Evolutionary conservation across 495 filamentous ascomycete species (phyloP), one percentile per base, ranked within the genome.

Genomic region (Emericellopsis terricola): DNA sequence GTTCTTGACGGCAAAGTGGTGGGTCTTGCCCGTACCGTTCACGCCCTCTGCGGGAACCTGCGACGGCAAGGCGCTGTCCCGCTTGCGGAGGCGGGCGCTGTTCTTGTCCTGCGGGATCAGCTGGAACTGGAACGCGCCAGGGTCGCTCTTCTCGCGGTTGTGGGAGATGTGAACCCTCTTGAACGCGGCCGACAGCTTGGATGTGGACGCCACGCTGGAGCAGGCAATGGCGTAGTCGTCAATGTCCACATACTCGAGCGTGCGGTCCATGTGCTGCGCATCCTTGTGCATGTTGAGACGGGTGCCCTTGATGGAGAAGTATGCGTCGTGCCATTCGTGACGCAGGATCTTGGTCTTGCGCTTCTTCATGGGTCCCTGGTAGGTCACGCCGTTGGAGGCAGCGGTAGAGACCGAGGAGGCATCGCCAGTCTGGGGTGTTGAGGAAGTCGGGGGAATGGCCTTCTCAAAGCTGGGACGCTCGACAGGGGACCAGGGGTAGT

Each of bases 201-300:
- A 78, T 38, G 59, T 74, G 2, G 71, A 69, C 0, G 74, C 71
- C 0, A 78, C 49, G 2, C 73, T 76, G 1, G 80, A 83, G 62
- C 87, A 94, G 0, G 84, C 85, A 23, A 97, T 83, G 21, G 82
- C 78, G 55, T 92, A 96, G 52, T 94, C 82, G 46, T 94, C 87
- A 23, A 97, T 78, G 52, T 97, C 81, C 39, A 97, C 82, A 44
- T 71, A 76, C 46, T 93, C 81, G 17, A 86, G 66, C 2, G 78
- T 78, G 21, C 60, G 58, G 38, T 63, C 54, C 28, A 65, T 40
- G 37, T 57, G 52, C 32, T 54, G 50, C 24, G 68, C 71, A 44
- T 87, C 77, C 29, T 66, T 65, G 57, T 84, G 71, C 78, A 93
- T 85, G 15, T 76, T 71, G 2, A 97, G 70, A 11, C 73, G 64